These are phyloP conservation scores for Corymbia citriodora DNA, from an alignment of 441 rosid species.

Conservation along the genomic window DNA sequence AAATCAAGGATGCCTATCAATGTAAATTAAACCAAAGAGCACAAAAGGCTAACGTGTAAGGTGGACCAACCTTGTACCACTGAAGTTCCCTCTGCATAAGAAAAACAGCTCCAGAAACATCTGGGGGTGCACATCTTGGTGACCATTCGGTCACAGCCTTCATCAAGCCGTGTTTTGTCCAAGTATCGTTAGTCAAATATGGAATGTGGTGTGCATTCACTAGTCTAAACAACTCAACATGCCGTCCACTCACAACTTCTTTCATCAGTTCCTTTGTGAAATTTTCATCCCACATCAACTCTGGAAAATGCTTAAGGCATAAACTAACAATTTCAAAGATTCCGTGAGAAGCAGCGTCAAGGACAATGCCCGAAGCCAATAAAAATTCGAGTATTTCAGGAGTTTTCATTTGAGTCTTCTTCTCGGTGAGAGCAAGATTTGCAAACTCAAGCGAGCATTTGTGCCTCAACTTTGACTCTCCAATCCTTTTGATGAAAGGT, in stretches of 20 bases:
- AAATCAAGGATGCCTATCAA: background rate
- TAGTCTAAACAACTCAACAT: background rate
- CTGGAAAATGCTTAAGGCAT: background rate
- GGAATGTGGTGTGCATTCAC: background rate
- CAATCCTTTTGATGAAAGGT: background rate
- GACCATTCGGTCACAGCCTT: background rate
- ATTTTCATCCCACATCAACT: background rate
- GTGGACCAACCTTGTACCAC: background rate
- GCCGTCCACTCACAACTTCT: background rate
- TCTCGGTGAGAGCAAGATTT: background rate
- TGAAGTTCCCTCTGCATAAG: background rate
- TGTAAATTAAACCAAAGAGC: background rate
- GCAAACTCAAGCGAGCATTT: background rate
- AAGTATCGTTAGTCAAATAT: background rate
- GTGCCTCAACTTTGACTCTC: background rate
- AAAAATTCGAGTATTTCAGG: background rate
- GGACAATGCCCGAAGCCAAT: background rate
- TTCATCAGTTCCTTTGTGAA: background rate
- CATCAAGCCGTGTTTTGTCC: background rate
- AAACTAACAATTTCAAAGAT: background rate
- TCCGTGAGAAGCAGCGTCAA: background rate
- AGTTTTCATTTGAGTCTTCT: background rate
- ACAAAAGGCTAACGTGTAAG: background rate
- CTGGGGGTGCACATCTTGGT: background rate
- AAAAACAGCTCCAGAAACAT: background rate